Conservation (phyloP, 345 rosid species). For the Anacardium occidentale region DNA sequence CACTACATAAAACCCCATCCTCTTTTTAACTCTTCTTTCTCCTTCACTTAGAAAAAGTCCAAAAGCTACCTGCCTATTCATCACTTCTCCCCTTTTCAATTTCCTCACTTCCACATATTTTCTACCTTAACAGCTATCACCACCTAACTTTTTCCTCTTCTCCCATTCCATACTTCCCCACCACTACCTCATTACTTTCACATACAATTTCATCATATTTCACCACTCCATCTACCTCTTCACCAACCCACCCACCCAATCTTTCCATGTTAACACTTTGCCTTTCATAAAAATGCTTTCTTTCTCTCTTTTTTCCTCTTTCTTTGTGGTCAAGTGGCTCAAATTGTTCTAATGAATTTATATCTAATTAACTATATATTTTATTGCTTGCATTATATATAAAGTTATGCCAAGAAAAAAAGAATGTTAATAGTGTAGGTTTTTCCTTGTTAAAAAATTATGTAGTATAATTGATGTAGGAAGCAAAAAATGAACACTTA, state of each 20-base stretch:
- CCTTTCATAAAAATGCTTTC: too few relatives aligned
- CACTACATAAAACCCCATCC: conserved; percentile 15
- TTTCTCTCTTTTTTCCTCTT: background rate
- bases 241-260: conserved; percentile 16
- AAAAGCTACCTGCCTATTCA: conserved; percentile 15
- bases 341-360: too few relatives aligned
- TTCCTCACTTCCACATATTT: conserved; percentile 21
- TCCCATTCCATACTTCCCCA: background rate
- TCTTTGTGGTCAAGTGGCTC: too few relatives aligned
- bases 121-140: conserved; percentile 33
- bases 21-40: conserved; percentile 13
- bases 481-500: background rate
- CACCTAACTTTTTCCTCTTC: conserved; percentile 17
- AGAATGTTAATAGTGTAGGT: too few relatives aligned
- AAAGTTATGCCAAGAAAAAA: too few relatives aligned
- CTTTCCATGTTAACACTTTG: background rate
- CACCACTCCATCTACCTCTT: conserved; percentile 27
- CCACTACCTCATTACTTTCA: conserved; percentile 3
- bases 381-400: too few relatives aligned
- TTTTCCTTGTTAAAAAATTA: too few relatives aligned
- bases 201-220: background rate
- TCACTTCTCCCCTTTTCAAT: background rate
- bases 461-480: too few relatives aligned
- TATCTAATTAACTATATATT: too few relatives aligned
- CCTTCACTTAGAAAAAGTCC: background rate